Evolutionary conservation across 345 rosid species (phyloP).

Genomic region (Pelargonium nanum): DNA sequence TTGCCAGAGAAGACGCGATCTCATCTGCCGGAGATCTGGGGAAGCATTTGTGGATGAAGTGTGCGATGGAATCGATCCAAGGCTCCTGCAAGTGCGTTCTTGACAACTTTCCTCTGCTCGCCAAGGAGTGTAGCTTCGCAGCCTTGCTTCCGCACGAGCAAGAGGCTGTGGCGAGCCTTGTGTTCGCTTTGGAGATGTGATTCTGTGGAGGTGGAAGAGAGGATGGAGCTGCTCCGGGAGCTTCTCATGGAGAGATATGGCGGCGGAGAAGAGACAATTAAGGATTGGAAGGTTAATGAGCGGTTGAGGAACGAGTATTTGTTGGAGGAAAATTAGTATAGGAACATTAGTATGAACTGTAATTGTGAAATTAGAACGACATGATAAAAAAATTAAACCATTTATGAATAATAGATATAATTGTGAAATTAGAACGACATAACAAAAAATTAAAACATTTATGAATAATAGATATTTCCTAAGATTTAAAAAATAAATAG

Average conservation of each 20-base stretch:
- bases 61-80: neutral
- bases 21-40: neutral
- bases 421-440: too few species aligned
- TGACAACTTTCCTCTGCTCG: neutral
- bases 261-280: neutral
- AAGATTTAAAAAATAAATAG: too few species aligned
- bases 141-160: neutral
- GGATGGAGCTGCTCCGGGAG: neutral
- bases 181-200: neutral
- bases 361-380: too few species aligned
- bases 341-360: too few species aligned
- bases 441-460: too few species aligned
- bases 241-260: neutral
- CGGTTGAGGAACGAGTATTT: neutral
- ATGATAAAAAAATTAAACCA: too few species aligned
- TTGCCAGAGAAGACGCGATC: neutral
- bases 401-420: too few species aligned
- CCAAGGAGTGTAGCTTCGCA: neutral
- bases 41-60: neutral
- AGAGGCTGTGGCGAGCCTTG: neutral
- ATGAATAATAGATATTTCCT: too few species aligned
- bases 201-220: neutral
- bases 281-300: neutral
- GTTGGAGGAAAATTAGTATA: too few species aligned
- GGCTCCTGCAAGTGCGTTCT: neutral